Percentiles rank a stretch among this genome's conserved stretches.
Evolutionary conservation across 1,284 basidiomycete genomes (phyloP).

Genomic region (Rhodotorula mucilaginosa): DNA sequence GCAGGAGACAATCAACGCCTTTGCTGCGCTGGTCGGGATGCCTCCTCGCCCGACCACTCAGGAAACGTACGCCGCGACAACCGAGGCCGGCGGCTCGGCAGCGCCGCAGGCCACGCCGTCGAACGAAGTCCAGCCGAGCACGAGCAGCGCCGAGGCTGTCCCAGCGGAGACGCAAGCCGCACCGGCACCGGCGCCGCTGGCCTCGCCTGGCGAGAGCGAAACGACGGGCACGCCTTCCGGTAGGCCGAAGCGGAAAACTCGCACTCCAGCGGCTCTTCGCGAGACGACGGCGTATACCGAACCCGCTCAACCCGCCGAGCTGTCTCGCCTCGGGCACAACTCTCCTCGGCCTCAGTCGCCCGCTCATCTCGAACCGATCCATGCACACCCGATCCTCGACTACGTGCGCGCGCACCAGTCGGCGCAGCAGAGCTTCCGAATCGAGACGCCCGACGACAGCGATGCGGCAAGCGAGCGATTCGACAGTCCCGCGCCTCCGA

Average conservation of each 20-base stretch:
- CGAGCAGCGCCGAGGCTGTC: no score
- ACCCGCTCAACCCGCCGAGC: not conserved
- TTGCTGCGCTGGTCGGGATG: not conserved
- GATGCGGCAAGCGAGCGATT: slow-evolving; percentile 8
- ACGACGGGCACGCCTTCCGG: not conserved
- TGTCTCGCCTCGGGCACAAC: not conserved
- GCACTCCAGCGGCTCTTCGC: not conserved
- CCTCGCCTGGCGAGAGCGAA: not conserved
- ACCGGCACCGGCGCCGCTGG: not conserved
- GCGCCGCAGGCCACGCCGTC: not conserved
- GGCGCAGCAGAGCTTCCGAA: slow-evolving; percentile 8
- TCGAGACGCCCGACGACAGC: slow-evolving; percentile 23
- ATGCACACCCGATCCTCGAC: slow-evolving; percentile 10
- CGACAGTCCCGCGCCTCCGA: not conserved
- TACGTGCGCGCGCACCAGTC: slow-evolving; percentile 22
- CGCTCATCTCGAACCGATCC: not conserved
- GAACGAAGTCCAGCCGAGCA: not conserved
- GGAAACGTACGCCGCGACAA: not conserved
- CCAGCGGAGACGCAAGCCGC: not conserved
- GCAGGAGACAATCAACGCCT: not conserved
- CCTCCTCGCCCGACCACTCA: not conserved
- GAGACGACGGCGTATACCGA: slow-evolving; percentile 3
- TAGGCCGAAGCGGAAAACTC: slow-evolving; percentile 7
- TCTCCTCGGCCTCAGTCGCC: not conserved
- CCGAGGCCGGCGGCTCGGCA: not conserved